Evolutionary conservation across 495 filamentous ascomycete species (phyloP).

Genomic region (Aspergillus diversus): DNA sequence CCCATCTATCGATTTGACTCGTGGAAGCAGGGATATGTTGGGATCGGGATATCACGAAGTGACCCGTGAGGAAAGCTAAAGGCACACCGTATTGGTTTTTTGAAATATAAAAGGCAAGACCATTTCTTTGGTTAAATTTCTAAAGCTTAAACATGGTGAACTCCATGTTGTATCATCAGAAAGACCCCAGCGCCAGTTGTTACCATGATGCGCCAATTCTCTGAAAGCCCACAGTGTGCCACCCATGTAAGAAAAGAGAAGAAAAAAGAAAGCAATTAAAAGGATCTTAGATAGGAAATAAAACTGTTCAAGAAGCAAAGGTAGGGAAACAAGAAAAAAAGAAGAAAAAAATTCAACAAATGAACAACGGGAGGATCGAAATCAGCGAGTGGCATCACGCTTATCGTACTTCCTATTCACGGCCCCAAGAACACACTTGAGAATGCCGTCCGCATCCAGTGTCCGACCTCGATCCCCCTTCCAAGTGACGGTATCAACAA

Average conservation of each 20-base stretch:
- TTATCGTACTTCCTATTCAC: slow-evolving; percentile 37
- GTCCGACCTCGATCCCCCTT: slow-evolving; percentile 43
- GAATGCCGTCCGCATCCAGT: slow-evolving; percentile 68
- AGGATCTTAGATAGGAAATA: not conserved
- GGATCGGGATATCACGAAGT: too few relatives aligned
- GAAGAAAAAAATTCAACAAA: slow-evolving; percentile 21
- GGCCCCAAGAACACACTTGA: slow-evolving; percentile 82
- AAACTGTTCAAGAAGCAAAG: not conserved
- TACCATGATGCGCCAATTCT: too few relatives aligned
- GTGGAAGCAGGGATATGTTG: too few relatives aligned
- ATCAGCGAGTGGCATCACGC: slow-evolving; percentile 24
- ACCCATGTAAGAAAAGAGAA: not conserved
- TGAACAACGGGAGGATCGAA: slow-evolving; percentile 10
- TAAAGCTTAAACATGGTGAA: too few relatives aligned
- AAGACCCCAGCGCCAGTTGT: not conserved
- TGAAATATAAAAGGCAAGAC: too few relatives aligned
- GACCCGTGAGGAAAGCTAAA: too few relatives aligned
- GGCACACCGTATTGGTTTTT: too few relatives aligned
- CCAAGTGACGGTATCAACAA: slow-evolving; percentile 92
- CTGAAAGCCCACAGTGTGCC: too few relatives aligned
- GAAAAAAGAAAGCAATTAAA: not conserved
- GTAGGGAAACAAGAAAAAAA: slow-evolving; percentile 16
- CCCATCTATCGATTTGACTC: too few relatives aligned
- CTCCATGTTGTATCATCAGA: not conserved
- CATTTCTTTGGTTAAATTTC: too few relatives aligned